phyloP scores from a whole-genome alignment of 768 basidiomycete genomes.

The Tricholoma saponaceum region DNA sequence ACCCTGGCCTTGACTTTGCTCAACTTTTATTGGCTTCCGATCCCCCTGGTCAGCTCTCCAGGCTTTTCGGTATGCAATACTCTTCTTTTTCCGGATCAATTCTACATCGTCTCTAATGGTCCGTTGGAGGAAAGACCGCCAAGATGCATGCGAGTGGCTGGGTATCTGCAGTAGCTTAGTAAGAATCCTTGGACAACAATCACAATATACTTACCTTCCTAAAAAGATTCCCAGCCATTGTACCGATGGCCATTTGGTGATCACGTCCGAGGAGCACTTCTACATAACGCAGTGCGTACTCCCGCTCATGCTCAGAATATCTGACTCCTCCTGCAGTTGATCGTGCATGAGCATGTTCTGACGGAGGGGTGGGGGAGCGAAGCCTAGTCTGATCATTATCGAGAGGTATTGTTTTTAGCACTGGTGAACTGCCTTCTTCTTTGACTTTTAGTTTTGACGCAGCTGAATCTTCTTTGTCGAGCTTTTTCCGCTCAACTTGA shows the following conservation, averaged over 20 bases:
- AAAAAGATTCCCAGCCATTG: constrained; percentile 35
- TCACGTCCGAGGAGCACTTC: constrained; percentile 45
- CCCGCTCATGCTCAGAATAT: constrained; percentile 49
- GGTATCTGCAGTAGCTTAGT: constrained; percentile 47
- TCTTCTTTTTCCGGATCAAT: constrained; percentile 43
- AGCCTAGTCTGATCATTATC: constrained; percentile 5
- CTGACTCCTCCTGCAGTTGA: constrained; percentile 21
- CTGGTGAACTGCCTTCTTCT: not conserved
- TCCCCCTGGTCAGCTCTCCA: constrained; percentile 12
- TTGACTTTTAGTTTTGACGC: not conserved
- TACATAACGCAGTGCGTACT: constrained; percentile 43
- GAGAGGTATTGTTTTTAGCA: not conserved
- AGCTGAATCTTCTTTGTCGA: constrained; percentile 3
- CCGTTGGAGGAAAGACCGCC: constrained; percentile 36
- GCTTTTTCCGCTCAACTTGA: constrained; percentile 12
- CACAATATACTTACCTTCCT: constrained; percentile 36
- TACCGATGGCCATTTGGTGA: constrained; percentile 34
- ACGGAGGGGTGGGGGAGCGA: constrained; percentile 46
- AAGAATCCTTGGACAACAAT: constrained; percentile 42
- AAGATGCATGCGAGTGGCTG: constrained; percentile 50
- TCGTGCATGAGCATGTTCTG: constrained; percentile 24
- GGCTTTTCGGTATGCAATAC: constrained; percentile 47
- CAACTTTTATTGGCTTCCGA: constrained; percentile 8
- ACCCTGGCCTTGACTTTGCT: constrained; percentile 6
- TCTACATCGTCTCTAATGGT: constrained; percentile 37